These are phyloP conservation scores for Limonomyces culmigenus DNA, from an alignment of 1,284 basidiomycete genomes.

Conservation along the genomic window DNA sequence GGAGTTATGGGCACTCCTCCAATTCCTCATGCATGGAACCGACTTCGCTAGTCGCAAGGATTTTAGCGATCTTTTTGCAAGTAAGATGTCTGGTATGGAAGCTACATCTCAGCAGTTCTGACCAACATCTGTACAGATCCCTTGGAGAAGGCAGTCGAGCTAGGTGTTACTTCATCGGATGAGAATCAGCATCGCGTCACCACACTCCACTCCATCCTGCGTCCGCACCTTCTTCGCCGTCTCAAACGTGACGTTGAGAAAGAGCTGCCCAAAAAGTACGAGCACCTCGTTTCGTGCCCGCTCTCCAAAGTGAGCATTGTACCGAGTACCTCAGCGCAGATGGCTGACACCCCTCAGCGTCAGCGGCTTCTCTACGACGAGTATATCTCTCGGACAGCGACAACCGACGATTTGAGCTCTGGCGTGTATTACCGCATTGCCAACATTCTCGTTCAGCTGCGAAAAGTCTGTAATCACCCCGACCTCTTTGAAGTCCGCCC, in stretches of 20 bases:
- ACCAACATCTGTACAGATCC: slow-evolving; percentile 37
- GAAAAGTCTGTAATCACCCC: slow-evolving; percentile 93
- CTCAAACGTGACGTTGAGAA: slow-evolving; percentile 95
- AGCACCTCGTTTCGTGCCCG: slow-evolving; percentile 84
- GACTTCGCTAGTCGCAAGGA: slow-evolving; percentile 89
- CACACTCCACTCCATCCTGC: slow-evolving; percentile 84
- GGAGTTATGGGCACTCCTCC: slow-evolving; percentile 88
- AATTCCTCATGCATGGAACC: slow-evolving; percentile 90
- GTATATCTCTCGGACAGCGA: slow-evolving; percentile 89
- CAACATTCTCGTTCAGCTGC: slow-evolving; percentile 93
- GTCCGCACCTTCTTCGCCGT: slow-evolving; percentile 88
- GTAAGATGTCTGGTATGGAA: too few species aligned
- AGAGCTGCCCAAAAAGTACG: slow-evolving; percentile 88
- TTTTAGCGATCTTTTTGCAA: slow-evolving; percentile 95
- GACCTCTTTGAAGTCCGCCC: slow-evolving; percentile 92
- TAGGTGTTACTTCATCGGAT: slow-evolving; percentile 64
- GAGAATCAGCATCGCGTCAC: slow-evolving; percentile 78
- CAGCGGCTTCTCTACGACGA: slow-evolving; percentile 97
- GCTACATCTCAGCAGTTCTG: neutral
- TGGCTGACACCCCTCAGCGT: too few species aligned
- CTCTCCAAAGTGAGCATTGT: too few species aligned
- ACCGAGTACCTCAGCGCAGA: too few species aligned
- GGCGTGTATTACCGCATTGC: slow-evolving; percentile 86
- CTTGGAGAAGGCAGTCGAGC: slow-evolving; percentile 87
- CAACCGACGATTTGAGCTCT: slow-evolving; percentile 71